phyloP scores from a whole-genome alignment of 257 asterid species.

The Solanum chilense region DNA sequence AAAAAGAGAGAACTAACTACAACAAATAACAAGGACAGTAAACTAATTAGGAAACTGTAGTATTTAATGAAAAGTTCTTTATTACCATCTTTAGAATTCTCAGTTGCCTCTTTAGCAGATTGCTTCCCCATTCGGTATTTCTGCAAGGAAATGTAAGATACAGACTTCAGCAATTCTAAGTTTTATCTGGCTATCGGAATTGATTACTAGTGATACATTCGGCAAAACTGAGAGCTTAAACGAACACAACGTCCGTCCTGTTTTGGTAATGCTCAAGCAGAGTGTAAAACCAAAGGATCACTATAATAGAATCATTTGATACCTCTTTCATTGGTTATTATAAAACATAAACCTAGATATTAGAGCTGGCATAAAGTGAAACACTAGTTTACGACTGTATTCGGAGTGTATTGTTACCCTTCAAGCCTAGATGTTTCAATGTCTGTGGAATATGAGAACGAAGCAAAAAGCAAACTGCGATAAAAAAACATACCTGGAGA shows the following conservation, averaged over 20 bases:
- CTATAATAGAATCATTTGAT: not conserved
- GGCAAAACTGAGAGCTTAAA: not conserved
- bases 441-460: not conserved
- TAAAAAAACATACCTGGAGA: constrained; percentile 55
- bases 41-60: not conserved
- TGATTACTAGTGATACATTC: not conserved
- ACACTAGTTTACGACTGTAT: not conserved
- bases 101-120: constrained; percentile 59
- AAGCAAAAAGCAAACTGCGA: not conserved
- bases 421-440: not conserved
- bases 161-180: not conserved
- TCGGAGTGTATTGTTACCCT: not conserved
- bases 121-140: constrained; percentile 84
- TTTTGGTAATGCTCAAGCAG: not conserved
- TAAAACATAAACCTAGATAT: not conserved
- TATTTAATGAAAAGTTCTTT: not conserved
- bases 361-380: not conserved
- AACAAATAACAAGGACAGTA: not conserved
- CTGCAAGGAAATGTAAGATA: constrained; percentile 26
- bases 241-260: not conserved
- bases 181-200: not conserved
- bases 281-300: not conserved
- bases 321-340: not conserved
- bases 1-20: not conserved
- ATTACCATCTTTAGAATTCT: constrained; percentile 80